Percentiles rank a stretch among this genome's conserved stretches.
Conservation (phyloP, 2,329 filamentous ascomycete species). For the Diaporthe sp. region DNA sequence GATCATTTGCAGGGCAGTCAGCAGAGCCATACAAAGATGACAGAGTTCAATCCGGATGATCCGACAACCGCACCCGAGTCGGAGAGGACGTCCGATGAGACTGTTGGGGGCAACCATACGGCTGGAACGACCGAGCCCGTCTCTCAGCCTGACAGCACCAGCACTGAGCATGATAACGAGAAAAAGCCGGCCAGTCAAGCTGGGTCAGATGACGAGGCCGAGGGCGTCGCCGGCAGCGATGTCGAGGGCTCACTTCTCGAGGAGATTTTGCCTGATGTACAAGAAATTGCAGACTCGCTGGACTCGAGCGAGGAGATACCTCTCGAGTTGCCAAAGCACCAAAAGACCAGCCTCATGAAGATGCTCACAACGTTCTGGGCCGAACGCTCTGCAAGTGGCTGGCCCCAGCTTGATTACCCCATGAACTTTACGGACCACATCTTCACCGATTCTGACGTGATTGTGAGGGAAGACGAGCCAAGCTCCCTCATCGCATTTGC, state of each 20-base stretch:
- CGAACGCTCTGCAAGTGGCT: constrained; percentile 94
- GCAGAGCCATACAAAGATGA: constrained; percentile 46
- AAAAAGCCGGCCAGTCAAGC: constrained; percentile 64
- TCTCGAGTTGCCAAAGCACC: constrained; percentile 87
- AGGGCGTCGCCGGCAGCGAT: constrained; percentile 70
- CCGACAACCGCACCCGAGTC: constrained; percentile 35
- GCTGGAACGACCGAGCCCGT: constrained; percentile 36
- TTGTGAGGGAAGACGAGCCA: constrained; percentile 96
- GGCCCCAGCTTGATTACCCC: constrained; percentile 92
- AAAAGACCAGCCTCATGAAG: constrained; percentile 93
- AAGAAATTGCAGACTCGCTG: constrained; percentile 71
- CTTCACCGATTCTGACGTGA: constrained; percentile 96
- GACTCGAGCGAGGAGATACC: constrained; percentile 70
- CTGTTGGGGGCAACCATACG: constrained; percentile 29
- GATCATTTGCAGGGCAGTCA: constrained; percentile 55
- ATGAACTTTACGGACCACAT: constrained; percentile 90
- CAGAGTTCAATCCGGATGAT: constrained; percentile 42
- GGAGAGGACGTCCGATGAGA: constrained; percentile 31
- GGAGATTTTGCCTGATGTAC: constrained; percentile 72
- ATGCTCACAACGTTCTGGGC: constrained; percentile 99
- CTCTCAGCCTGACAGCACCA: constrained; percentile 48
- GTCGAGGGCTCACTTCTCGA: constrained; percentile 76
- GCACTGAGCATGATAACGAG: constrained; percentile 55
- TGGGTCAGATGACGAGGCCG: constrained; percentile 73
- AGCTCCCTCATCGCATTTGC: constrained; percentile 96